phyloP scores from a whole-genome alignment of 768 basidiomycete genomes.

The Pleurotus ostreatus region DNA sequence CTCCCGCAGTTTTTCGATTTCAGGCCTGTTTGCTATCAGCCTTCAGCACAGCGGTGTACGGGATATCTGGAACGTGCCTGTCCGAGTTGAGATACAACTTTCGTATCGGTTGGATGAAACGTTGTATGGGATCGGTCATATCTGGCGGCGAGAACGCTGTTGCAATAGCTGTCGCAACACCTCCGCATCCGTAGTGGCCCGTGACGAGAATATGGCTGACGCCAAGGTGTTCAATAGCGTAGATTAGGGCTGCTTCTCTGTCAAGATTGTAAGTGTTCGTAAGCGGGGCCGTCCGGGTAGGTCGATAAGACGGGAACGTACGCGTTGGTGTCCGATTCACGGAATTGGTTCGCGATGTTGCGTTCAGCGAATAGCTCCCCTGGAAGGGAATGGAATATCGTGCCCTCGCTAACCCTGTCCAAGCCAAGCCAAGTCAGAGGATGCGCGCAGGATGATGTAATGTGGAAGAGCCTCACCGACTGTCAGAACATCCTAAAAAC shows the following conservation, averaged over 20 bases:
- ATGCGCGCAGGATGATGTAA: background rate
- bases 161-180: conserved; percentile 28
- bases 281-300: no score
- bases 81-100: conserved; percentile 26
- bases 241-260: conserved; percentile 30
- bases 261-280: no score
- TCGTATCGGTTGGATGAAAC: conserved; percentile 29
- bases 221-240: conserved; percentile 28
- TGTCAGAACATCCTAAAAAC: conserved; percentile 8
- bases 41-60: background rate
- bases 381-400: conserved; percentile 29
- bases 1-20: conserved; percentile 30
- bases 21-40: conserved; percentile 17
- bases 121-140: conserved; percentile 18
- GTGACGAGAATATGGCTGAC: conserved; percentile 34
- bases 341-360: conserved; percentile 34
- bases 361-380: conserved; percentile 29
- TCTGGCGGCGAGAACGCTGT: conserved; percentile 12
- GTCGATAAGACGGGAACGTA: conserved; percentile 14
- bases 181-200: conserved; percentile 29
- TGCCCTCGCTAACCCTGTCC: conserved; percentile 17
- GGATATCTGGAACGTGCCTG: conserved; percentile 17
- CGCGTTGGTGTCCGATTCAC: conserved; percentile 27
- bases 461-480: background rate
- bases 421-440: background rate